Conservation (phyloP, 192 early-diverging fungal species). For the Funneliformis mosseae region DNA sequence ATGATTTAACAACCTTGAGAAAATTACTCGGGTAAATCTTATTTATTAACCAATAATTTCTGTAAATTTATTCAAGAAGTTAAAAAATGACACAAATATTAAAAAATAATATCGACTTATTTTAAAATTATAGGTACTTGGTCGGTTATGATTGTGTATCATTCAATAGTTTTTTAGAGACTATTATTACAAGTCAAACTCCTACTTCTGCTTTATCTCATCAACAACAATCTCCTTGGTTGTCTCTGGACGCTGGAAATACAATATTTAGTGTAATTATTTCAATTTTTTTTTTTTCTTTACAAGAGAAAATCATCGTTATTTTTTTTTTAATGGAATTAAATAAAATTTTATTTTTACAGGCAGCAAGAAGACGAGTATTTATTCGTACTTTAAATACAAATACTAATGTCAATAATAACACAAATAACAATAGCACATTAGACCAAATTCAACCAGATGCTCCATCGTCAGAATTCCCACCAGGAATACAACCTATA, state of each 20-base stretch:
- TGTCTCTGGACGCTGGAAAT: slow-evolving; percentile 84
- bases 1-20: slow-evolving; percentile 74
- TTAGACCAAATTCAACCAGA: too few relatives aligned
- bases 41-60: too few relatives aligned
- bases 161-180: slow-evolving; percentile 85
- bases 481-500: slow-evolving; percentile 67
- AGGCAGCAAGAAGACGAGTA: slow-evolving; percentile 51
- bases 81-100: neutral
- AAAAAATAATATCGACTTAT: neutral
- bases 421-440: neutral
- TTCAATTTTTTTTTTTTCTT: neutral
- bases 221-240: slow-evolving; percentile 72
- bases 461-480: slow-evolving; percentile 49
- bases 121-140: slow-evolving; percentile 59
- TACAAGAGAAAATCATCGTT: neutral
- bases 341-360: neutral
- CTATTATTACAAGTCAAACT: slow-evolving; percentile 66
- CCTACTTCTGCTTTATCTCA: slow-evolving; percentile 38
- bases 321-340: neutral
- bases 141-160: slow-evolving; percentile 87
- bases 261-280: slow-evolving; percentile 63
- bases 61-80: too few relatives aligned
- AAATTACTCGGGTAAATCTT: slow-evolving; percentile 57
- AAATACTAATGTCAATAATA: neutral
- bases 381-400: slow-evolving; percentile 37